Base-by-base conservation (phyloP, 805 yeast species). In the Saccharomyces kudriavzevii region DNA sequence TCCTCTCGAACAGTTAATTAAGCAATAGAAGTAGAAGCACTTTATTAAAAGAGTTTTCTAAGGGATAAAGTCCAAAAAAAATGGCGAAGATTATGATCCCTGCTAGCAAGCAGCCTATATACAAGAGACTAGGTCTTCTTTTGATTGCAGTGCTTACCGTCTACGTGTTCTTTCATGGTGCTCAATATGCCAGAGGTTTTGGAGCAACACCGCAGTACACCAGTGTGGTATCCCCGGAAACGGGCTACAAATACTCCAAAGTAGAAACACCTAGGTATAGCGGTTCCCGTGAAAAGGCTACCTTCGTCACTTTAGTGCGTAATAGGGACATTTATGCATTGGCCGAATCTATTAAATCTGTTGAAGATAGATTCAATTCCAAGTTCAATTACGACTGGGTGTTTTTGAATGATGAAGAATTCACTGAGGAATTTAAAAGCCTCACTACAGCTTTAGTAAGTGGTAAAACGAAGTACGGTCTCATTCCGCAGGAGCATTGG, bases 301-400 rank as follows among this genome's bases (percentile, higher is more conserved):
- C 95, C 1, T 87, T 89, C 68, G 90, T 88, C 17, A 78, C 92
- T 0, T 75, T 88, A 61, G 94, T 91, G 11, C 77, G 95, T 72
- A 87, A 87, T 68, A 62, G 73, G n/a, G 96, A 88, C 66, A 68
- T 88, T 53, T 76, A 79, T 72, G 77, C 77, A 26, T 70, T 88
- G 51, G 71, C 81, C 47, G 79, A 74, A 30, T 82, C 95, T 6
- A 85, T 88, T 56, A 77, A 88, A 68, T 80, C 84, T 49, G 79
- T 91, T 52, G 97, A 92, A 72, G 97, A 90, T 69, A 77, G 97
- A 58, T 92, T 94, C 77, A 92, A 92, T 75, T 67, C 73, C 17
- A 78, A 87, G 49, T 91, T 73, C 73, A 78, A 87, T 58, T 92
- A 92, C 67, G 97, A 95, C 62, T 92, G 98, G 97, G 94, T 90